phyloP scores from a whole-genome alignment of 192 early-diverging fungal species.

The Kappamyces sp. region DNA sequence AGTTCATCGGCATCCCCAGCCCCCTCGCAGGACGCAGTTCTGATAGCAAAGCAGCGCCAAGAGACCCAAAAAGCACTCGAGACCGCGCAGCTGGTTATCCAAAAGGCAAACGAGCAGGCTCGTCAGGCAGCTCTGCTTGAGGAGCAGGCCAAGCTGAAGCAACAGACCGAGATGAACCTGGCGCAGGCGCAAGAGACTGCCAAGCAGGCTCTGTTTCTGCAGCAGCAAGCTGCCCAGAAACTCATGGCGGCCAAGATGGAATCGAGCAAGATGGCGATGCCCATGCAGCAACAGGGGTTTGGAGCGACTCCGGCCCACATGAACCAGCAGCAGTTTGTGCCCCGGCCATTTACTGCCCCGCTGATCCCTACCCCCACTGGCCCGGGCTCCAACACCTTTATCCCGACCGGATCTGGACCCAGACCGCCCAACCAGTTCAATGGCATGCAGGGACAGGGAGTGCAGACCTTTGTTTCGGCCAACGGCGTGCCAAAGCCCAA shows the following conservation, averaged over 20 bases:
- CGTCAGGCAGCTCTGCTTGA: constrained; percentile 16
- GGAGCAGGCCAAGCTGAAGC: constrained; percentile 6
- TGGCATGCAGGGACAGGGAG: neutral
- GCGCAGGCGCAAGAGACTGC: constrained; percentile 14
- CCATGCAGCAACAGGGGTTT: neutral
- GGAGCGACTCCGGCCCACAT: neutral
- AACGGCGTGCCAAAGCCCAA: constrained; percentile 9
- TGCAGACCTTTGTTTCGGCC: constrained; percentile 1
- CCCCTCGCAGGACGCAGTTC: constrained; percentile 15
- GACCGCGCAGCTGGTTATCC: constrained; percentile 24
- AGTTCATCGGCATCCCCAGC: neutral
- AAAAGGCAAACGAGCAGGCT: constrained; percentile 29
- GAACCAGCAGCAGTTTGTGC: constrained; percentile 9
- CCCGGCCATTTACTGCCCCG: constrained; percentile 13
- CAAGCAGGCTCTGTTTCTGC: constrained; percentile 16
- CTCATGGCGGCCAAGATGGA: constrained; percentile 11
- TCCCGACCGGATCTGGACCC: constrained; percentile 19
- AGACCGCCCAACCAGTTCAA: neutral
- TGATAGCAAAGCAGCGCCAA: constrained; percentile 23
- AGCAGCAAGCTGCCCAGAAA: constrained; percentile 25
- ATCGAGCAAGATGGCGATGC: neutral
- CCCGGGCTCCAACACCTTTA: constrained; percentile 10
- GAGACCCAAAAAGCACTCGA: constrained; percentile 21
- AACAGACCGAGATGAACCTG: constrained; percentile 4
- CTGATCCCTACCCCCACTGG: constrained; percentile 14